A percentile compares a stretch with the other conserved stretches of the same genome.
These are phyloP conservation scores for Euphrasia arctica DNA, from an alignment of 305 asterid species.

Conservation along the genomic window DNA sequence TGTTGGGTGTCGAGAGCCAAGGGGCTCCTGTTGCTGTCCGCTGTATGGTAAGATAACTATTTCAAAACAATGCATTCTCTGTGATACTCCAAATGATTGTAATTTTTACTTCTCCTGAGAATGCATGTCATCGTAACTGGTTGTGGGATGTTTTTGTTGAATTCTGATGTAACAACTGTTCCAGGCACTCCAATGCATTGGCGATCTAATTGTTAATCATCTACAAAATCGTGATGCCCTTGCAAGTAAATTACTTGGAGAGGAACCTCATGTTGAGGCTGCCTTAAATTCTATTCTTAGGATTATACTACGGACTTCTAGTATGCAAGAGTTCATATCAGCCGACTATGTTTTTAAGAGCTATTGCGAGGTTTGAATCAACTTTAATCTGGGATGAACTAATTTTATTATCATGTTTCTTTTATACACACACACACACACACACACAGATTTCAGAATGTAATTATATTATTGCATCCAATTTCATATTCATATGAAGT, in stretches of 20 bases:
- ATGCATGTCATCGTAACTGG: constrained; percentile 14
- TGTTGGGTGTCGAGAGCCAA: constrained; percentile 97
- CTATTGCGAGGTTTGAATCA: constrained; percentile 81
- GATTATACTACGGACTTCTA: constrained; percentile 73
- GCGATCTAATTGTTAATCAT: constrained; percentile 64
- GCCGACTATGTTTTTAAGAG: constrained; percentile 83
- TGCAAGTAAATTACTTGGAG: constrained; percentile 76
- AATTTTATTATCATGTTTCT: constrained; percentile 1
- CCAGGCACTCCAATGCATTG: constrained; percentile 89
- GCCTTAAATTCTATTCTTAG: constrained; percentile 83
- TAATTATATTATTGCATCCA: constrained; percentile 6
- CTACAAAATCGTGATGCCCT: constrained; percentile 81
- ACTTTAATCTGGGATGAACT: constrained; percentile 23
- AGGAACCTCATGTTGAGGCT: constrained; percentile 78
- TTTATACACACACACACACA: neutral
- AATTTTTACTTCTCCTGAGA: constrained; percentile 4
- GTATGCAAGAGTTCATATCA: constrained; percentile 82
- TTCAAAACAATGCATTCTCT: constrained; percentile 16
- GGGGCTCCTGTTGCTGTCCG: constrained; percentile 97
- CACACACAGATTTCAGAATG: neutral
- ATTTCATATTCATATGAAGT: constrained; percentile 22
- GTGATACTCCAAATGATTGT: neutral
- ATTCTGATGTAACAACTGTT: constrained; percentile 23
- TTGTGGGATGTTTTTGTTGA: constrained; percentile 8
- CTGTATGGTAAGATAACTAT: constrained; percentile 61